Evolutionary conservation across 139 green algal species (phyloP).

Genomic region (Prasinococcaceae sp.): DNA sequence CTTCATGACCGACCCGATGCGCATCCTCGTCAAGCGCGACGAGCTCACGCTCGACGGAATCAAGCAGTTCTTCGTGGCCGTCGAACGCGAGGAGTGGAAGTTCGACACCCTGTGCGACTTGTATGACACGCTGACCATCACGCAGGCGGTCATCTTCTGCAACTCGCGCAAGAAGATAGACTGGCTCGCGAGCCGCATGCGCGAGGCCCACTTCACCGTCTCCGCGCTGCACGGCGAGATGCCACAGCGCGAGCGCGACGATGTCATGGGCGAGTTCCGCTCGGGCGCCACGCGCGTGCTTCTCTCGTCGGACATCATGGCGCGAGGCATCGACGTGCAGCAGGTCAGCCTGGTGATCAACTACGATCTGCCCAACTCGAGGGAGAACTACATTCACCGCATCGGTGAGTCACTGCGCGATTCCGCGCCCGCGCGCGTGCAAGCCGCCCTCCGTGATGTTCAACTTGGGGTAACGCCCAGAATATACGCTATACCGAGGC

Average conservation of each 20-base stretch:
- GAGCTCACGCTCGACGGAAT: conserved; percentile 99
- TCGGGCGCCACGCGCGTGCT: conserved; percentile 75
- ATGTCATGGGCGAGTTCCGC: conserved; percentile 95
- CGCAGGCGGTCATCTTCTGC: conserved; percentile 97
- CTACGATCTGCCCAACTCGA: conserved; percentile 96
- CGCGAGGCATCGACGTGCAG: conserved; percentile 91
- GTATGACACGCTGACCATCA: conserved; percentile 99
- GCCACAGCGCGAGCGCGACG: conserved; percentile 94
- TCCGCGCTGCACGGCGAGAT: conserved; percentile 96
- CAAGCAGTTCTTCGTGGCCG: conserved; percentile 98
- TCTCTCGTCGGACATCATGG: conserved; percentile 98
- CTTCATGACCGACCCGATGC: conserved; percentile 97
- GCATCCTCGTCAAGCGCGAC: conserved; percentile 97
- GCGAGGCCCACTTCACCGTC: conserved; percentile 95
- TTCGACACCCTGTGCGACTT: conserved; percentile 97
- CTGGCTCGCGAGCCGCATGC: conserved; percentile 96
- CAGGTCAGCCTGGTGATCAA: conserved; percentile 99
- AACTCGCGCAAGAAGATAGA: conserved; percentile 75
- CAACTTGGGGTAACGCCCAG: too few species aligned
- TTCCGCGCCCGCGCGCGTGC: conserved; percentile 53
- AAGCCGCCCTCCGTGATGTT: too few species aligned
- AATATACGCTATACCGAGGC: too few species aligned
- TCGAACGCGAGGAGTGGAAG: conserved; percentile 99
- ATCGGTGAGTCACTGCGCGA: conserved; percentile 91
- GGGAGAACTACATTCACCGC: conserved; percentile 97